A percentile compares a stretch with the other conserved stretches of the same genome.
Evolutionary conservation across 805 yeast genomes (phyloP).

Genomic region (Wickerhamiella hasegawae): DNA sequence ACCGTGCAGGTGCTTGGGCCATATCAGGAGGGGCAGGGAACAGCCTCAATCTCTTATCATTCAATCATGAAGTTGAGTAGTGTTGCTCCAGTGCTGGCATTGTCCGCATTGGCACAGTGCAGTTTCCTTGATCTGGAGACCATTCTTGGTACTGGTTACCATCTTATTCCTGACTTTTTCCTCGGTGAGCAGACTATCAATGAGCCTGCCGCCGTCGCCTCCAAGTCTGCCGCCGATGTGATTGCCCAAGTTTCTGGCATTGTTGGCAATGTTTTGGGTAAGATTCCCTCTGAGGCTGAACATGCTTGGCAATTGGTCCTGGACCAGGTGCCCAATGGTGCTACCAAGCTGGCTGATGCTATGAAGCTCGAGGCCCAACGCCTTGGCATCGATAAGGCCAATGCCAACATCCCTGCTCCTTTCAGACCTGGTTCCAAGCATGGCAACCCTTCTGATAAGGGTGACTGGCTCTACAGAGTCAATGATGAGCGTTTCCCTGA

Average conservation of each 20-base stretch:
- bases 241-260: neutral
- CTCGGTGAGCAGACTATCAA: neutral
- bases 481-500: conserved; percentile 14
- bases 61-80: neutral
- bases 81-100: neutral
- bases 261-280: neutral
- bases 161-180: too few relatives aligned
- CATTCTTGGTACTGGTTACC: neutral
- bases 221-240: neutral
- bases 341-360: neutral
- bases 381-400: neutral
- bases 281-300: neutral
- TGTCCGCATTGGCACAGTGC: neutral
- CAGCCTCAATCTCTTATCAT: too few relatives aligned
- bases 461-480: neutral
- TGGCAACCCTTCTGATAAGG: neutral
- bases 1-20: too few relatives aligned
- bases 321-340: neutral
- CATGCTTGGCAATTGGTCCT: neutral
- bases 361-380: neutral
- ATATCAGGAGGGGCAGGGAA: too few relatives aligned
- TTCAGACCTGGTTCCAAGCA: too few relatives aligned
- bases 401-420: too few relatives aligned
- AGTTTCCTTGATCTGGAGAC: neutral
- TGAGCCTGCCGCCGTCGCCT: neutral